Evolutionary conservation across 352 stramenopile species (phyloP), one percentile per base, ranked within the genome.

Genomic region (Globisporangium orthogonon): DNA sequence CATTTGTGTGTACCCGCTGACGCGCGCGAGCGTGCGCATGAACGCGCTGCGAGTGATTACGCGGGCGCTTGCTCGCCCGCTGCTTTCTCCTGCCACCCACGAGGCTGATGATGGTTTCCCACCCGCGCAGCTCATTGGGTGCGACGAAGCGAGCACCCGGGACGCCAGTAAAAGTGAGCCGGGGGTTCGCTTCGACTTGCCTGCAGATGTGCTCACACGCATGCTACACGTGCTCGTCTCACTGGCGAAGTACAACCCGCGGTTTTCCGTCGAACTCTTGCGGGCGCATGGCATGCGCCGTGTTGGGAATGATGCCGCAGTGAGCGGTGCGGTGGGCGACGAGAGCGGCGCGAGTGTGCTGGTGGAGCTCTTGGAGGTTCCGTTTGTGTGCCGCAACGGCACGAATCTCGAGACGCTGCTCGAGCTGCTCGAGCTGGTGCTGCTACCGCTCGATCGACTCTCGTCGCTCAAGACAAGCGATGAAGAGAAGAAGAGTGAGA

Each of bases 361-460:
- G 11, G 70, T 98, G 7, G 92, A 97, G 64, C 75, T 98, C 40
- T 61, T 98, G 39, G 67, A 80, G 15, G 74, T 89, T 28, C 72
- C 89, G 11, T 68, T 88, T 41, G 90, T 98, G 43, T 83, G 73
- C 41, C 82, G 90, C 45, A 98, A 91, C 50, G 78, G 80, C n/a
- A 86, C 83, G 15, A 97, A 95, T 58, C 70, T 98, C 29, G 94
- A 98, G 59, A 86, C 95, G 41, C 68, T 98, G 35, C 72, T 98
- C 1, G 83, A 94, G 61, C 63, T 98, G 10, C 67, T 98, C 10
- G 94, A 98, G 67, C 60, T 87, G 49, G 71, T 97, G 45, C 68
- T 97, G 11, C 78, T 85, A 5, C 94, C 94, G 37, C 70, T 98
- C 13, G 86, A 88, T 30, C 74, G 92, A 11, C 53, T 98, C 4